phyloP scores from a whole-genome alignment of 2,329 filamentous ascomycete genomes.

The Neopestalotiopsis rosae region DNA sequence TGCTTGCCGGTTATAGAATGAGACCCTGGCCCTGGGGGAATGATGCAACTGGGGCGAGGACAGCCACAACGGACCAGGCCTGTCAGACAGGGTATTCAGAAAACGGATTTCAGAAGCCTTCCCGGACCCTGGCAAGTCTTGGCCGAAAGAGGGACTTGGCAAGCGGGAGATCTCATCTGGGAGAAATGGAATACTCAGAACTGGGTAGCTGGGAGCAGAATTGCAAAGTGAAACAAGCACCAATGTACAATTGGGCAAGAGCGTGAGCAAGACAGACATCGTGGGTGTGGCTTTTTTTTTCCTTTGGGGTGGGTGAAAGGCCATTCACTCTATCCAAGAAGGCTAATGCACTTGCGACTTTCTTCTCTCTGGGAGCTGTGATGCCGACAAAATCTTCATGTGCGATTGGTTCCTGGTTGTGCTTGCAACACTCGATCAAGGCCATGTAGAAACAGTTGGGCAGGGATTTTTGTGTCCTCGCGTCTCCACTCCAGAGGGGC shows the following conservation, averaged over 20 bases:
- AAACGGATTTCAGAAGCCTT: slow-evolving; percentile 40
- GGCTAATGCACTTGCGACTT: slow-evolving; percentile 33
- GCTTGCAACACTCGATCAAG: slow-evolving; percentile 17
- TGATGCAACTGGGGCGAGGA: slow-evolving; percentile 47
- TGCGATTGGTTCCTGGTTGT: slow-evolving; percentile 20
- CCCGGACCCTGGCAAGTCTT: slow-evolving; percentile 31
- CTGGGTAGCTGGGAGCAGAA: slow-evolving; percentile 42
- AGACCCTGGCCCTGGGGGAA: slow-evolving; percentile 43
- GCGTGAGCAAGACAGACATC: slow-evolving; percentile 22
- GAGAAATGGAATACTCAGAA: slow-evolving; percentile 46
- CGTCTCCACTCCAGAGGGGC: slow-evolving; percentile 39
- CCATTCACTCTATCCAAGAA: slow-evolving; percentile 30
- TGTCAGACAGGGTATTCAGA: slow-evolving; percentile 36
- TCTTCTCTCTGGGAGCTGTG: slow-evolving; percentile 14
- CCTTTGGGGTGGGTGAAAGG: slow-evolving; percentile 20
- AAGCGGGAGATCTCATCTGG: slow-evolving; percentile 40
- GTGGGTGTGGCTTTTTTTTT: background rate
- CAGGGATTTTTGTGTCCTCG: slow-evolving; percentile 26
- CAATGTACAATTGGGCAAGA: slow-evolving; percentile 48
- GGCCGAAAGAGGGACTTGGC: slow-evolving; percentile 36
- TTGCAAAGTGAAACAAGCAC: slow-evolving; percentile 50
- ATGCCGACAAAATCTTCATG: slow-evolving; percentile 13
- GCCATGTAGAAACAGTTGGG: slow-evolving; percentile 17
- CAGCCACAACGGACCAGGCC: slow-evolving; percentile 37
- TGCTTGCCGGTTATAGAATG: slow-evolving; percentile 58